Conservation (phyloP, 2,329 filamentous ascomycete genomes). For the Fusarium dlaminii region DNA sequence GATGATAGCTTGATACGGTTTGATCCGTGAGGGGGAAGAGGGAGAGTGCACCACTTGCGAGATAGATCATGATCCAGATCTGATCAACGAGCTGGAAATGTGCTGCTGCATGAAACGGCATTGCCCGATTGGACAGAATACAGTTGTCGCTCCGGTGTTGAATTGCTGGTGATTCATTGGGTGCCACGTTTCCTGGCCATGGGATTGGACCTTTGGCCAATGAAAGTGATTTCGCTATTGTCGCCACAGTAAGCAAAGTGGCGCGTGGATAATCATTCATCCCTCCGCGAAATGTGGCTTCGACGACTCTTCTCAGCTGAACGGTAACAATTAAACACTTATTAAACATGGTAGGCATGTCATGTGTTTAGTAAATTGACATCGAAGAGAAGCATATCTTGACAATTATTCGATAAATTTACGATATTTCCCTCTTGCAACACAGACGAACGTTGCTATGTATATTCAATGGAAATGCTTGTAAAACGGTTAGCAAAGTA, state of each 20-base stretch:
- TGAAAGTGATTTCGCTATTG: not conserved
- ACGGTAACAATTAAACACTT: not conserved
- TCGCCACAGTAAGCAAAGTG: not conserved
- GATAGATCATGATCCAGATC: not conserved
- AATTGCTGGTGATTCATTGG: not conserved
- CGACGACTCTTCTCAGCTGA: not conserved
- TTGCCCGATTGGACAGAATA: not conserved
- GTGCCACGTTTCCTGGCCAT: not conserved
- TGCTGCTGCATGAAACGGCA: not conserved
- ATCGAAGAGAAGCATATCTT: too few relatives aligned
- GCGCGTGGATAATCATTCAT: not conserved
- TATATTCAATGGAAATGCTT: too few relatives aligned
- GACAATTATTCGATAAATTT: accelerated
- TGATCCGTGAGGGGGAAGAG: not conserved
- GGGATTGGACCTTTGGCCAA: not conserved
- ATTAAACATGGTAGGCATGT: too few relatives aligned
- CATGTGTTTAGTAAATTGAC: not conserved
- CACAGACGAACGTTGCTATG: accelerated
- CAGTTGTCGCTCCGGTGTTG: not conserved
- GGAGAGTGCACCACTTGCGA: not conserved
- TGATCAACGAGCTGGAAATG: not conserved
- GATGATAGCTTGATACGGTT: not conserved
- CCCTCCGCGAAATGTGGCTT: not conserved
- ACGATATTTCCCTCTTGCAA: too few relatives aligned
- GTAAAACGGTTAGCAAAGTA: too few relatives aligned